Evolutionary conservation across 2,329 filamentous ascomycete genomes (phyloP), one percentile per base, ranked within the genome.

Genomic region (Neofusicoccum cordaticola): DNA sequence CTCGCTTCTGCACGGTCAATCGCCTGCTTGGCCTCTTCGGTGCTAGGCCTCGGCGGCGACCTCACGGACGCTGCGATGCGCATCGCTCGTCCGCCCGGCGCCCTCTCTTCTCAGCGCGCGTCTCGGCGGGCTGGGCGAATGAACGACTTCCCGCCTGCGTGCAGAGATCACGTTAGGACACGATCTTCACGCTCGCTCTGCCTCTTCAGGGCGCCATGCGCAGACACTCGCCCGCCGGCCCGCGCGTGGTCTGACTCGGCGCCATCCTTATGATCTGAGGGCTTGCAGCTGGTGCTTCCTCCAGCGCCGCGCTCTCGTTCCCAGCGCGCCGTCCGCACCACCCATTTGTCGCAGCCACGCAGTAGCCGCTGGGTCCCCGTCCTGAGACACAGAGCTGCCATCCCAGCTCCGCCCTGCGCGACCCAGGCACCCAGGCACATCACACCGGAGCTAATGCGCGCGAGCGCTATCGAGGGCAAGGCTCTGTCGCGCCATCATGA

Each of bases 1-100:
- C 56, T 61, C 41, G 56, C 63, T 62, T 62, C 47, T 62, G 63
- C 63, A 65, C 44, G 48, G 48, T 48, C 50, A 53, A 65, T 62
- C 56, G 47, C 27, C 17, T 51, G 15, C 51, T 58, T 58, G 35
- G 41, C 41, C 47, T 37, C 42, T 31, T 65, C 35, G 11, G 37
- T 45, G 41, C 13, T 56, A 62, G 50, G 51, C 34, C 57, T 52
- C 34, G 41, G 51, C 56, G 27, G 62, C 47, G 9, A 56, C 12
- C 45, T 61, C 41, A 27, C 31, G 6, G 44, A 50, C 41, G 42
- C 34, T 31, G 57, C 57, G 15, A 61, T 44, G 53, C 53, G 53
- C 53, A 58, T 58, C 53, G 53, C 53, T 58, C 51, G 51, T 52
- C 52, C 52, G 52, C 42, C 52, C 52, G 53, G 41, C 63, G 35